These are phyloP conservation scores for Colletotrichum magnum DNA, from an alignment of 2,329 filamentous ascomycete genomes.

Conservation along the genomic window DNA sequence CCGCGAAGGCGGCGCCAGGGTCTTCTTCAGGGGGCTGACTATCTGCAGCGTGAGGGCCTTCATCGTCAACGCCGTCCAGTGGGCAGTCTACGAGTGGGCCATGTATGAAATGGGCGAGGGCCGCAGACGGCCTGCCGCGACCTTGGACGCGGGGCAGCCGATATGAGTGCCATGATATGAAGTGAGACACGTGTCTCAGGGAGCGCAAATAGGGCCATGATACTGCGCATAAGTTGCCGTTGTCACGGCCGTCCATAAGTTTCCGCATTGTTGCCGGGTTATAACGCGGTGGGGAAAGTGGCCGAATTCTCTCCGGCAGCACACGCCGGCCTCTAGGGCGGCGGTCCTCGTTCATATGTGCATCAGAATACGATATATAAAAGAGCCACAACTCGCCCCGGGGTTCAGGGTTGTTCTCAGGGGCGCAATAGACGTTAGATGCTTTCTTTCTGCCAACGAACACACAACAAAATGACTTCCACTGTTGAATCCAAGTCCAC, in stretches of 20 bases:
- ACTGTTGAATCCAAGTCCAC: neutral
- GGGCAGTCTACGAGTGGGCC: slow-evolving; percentile 92
- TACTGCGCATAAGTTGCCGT: too few species aligned
- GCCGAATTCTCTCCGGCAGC: slow-evolving; percentile 34
- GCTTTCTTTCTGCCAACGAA: neutral
- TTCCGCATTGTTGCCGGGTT: slow-evolving; percentile 6
- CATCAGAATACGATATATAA: neutral
- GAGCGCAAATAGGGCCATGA: too few species aligned
- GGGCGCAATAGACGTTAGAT: slow-evolving; percentile 3
- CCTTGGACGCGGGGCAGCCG: slow-evolving; percentile 13
- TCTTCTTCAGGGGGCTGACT: slow-evolving; percentile 82
- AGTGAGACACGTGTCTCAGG: too few species aligned
- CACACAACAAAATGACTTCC: slow-evolving; percentile 13
- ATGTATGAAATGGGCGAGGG: slow-evolving; percentile 72
- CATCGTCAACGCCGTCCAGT: slow-evolving; percentile 93
- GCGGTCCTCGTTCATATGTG: neutral
- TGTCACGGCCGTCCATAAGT: neutral
- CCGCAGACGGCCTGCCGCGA: slow-evolving; percentile 40
- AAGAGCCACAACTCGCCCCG: neutral
- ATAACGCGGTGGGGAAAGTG: slow-evolving; percentile 16
- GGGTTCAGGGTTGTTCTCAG: neutral
- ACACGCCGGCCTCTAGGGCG: neutral
- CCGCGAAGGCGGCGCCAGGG: slow-evolving; percentile 68
- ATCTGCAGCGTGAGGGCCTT: slow-evolving; percentile 91
- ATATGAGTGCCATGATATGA: slow-evolving; percentile 36